A percentile compares a stretch with the other conserved stretches of the same genome.
Conservation (phyloP, 805 yeast genomes). For the Scheffersomyces coipomensis region DNA sequence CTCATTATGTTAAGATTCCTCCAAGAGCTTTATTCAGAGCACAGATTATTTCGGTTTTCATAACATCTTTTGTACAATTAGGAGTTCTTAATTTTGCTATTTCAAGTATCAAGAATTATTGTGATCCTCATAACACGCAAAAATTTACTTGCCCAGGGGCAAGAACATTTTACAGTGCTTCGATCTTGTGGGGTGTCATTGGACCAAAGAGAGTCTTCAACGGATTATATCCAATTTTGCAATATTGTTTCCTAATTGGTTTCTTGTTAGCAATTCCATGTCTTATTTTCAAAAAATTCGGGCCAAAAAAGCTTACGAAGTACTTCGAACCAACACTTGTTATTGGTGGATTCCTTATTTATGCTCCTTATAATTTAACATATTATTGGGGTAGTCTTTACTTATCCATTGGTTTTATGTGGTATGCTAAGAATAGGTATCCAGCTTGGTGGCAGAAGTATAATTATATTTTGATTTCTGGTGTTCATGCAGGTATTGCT, state of each 20-base stretch:
- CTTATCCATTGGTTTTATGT: conserved; percentile 50
- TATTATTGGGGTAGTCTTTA: conserved; percentile 54
- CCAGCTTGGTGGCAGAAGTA: conserved; percentile 65
- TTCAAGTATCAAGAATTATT: conserved; percentile 14
- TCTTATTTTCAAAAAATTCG: conserved; percentile 14
- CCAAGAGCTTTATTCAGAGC: conserved; percentile 39
- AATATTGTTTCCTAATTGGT: conserved; percentile 58
- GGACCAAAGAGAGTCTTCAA: conserved; percentile 56
- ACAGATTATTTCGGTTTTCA: conserved; percentile 22
- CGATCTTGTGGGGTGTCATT: conserved; percentile 49
- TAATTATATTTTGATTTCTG: conserved; percentile 56
- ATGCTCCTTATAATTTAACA: conserved; percentile 46
- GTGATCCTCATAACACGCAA: conserved; percentile 17
- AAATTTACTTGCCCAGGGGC: conserved; percentile 24
- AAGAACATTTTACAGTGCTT: conserved; percentile 43
- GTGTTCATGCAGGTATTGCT: conserved; percentile 56
- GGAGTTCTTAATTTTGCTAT: conserved; percentile 21
- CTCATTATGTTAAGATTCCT: conserved; percentile 38
- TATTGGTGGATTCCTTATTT: conserved; percentile 41
- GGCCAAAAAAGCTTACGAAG: conserved; percentile 9
- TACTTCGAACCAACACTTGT: conserved; percentile 51
- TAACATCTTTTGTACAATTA: conserved; percentile 19
- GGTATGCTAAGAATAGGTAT: conserved; percentile 43
- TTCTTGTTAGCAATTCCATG: conserved; percentile 18
- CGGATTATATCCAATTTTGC: conserved; percentile 45